Percentiles rank a stretch among this genome's conserved stretches.
phyloP scores from a whole-genome alignment of 768 basidiomycete genomes.

The Kwoniella europaea region DNA sequence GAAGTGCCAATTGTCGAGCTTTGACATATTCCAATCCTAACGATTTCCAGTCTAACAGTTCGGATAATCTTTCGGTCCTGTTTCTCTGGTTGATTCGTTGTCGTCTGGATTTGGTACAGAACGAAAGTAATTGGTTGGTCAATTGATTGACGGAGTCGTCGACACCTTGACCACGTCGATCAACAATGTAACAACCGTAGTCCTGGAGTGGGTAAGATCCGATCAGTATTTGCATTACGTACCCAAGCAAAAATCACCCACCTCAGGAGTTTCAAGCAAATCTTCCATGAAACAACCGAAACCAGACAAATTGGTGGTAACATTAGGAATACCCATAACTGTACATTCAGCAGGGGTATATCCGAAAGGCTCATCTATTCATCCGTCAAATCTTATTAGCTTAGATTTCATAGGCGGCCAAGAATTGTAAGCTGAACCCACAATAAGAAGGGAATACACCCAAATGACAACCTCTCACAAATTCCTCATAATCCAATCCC shows the following conservation, averaged over 20 bases:
- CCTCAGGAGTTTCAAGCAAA: slow-evolving; percentile 85
- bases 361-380: slow-evolving; percentile 54
- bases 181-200: slow-evolving; percentile 96
- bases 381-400: not conserved
- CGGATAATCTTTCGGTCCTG: slow-evolving; percentile 90
- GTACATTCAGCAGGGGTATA: slow-evolving; percentile 99
- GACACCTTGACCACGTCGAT: slow-evolving; percentile 82
- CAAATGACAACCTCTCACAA: slow-evolving; percentile 95
- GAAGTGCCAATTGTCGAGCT: slow-evolving; percentile 84
- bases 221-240: not conserved
- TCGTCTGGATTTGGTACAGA: slow-evolving; percentile 69
- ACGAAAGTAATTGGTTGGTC: slow-evolving; percentile 57
- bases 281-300: slow-evolving; percentile 98
- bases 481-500: slow-evolving; percentile 98
- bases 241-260: slow-evolving; percentile 8
- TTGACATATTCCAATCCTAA: slow-evolving; percentile 96
- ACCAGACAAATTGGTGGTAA: slow-evolving; percentile 96
- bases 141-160: slow-evolving; percentile 91
- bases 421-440: slow-evolving; percentile 62
- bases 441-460: slow-evolving; percentile 99
- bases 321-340: slow-evolving; percentile 98
- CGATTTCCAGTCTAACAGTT: slow-evolving; percentile 92
- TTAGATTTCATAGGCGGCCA: not conserved
- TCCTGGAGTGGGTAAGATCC: slow-evolving; percentile 60
- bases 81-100: slow-evolving; percentile 99